Percentiles rank a stretch among this genome's conserved stretches.
These are phyloP conservation scores for Leucocoprinus birnbaumii DNA, from an alignment of 768 basidiomycete species.

Conservation along the genomic window DNA sequence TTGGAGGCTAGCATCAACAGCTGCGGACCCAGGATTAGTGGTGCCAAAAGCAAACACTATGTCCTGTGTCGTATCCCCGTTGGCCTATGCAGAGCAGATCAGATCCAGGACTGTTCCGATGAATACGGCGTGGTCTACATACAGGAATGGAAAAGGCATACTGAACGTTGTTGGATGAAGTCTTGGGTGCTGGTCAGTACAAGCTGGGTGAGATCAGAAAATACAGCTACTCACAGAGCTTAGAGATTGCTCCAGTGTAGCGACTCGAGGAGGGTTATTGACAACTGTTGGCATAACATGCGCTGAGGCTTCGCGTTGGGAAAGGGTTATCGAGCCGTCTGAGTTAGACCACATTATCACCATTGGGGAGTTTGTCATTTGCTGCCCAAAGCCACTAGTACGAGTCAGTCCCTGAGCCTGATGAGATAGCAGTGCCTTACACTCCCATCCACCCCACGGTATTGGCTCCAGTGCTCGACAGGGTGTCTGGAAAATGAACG, in stretches of 20 bases:
- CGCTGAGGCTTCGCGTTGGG: conserved; percentile 53
- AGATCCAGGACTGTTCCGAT: not conserved
- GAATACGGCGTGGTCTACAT: conserved; percentile 17
- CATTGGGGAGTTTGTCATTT: conserved; percentile 60
- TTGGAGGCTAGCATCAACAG: conserved; percentile 38
- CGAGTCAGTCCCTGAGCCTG: not conserved
- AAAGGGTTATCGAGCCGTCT: conserved; percentile 60
- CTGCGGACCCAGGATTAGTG: conserved; percentile 43
- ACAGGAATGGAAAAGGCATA: conserved; percentile 53
- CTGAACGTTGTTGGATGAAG: conserved; percentile 37
- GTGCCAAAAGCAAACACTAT: conserved; percentile 63
- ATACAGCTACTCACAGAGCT: conserved; percentile 32
- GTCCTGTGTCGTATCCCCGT: conserved; percentile 33
- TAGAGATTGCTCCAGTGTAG: conserved; percentile 33
- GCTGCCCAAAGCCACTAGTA: conserved; percentile 53
- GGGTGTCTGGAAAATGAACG: conserved; percentile 38
- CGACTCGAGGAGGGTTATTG: conserved; percentile 47
- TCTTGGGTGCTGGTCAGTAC: conserved; percentile 24
- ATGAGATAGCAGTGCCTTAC: conserved; percentile 26
- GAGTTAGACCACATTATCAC: conserved; percentile 72
- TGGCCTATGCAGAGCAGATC: conserved; percentile 30
- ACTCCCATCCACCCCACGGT: conserved; percentile 60
- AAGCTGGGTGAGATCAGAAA: not conserved
- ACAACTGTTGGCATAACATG: conserved; percentile 59
- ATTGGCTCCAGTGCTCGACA: conserved; percentile 39